Conservation (phyloP, 176 grass and related monocot species). For the Otatea glauca region DNA sequence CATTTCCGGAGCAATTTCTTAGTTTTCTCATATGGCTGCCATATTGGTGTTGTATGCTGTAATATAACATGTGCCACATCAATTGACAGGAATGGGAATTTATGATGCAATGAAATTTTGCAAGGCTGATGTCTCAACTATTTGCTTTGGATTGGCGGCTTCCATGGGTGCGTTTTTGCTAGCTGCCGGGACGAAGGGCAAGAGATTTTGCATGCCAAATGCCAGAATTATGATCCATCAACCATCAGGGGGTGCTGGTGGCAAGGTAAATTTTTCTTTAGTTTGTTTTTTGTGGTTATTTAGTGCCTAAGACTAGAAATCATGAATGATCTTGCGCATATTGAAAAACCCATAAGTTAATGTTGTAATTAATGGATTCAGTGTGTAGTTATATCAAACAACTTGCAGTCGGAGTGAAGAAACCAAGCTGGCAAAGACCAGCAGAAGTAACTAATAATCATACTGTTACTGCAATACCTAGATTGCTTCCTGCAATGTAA, state of each 20-base stretch:
- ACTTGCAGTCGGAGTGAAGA: not conserved
- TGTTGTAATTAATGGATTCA: not conserved
- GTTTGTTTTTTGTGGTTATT: conserved; percentile 23
- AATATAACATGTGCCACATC: conserved; percentile 19
- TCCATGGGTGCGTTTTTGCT: conserved; percentile 95
- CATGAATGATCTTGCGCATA: not conserved
- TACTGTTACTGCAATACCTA: not conserved
- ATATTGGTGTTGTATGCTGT: not conserved
- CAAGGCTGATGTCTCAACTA: conserved; percentile 91
- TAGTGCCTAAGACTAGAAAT: not conserved
- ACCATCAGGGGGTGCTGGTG: conserved; percentile 77
- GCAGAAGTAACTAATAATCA: not conserved
- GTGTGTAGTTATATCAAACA: conserved; percentile 6
- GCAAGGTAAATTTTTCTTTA: conserved; percentile 58
- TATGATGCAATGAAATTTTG: conserved; percentile 99
- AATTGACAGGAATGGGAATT: conserved; percentile 84
- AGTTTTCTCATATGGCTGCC: not conserved
- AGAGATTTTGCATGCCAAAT: conserved; percentile 99
- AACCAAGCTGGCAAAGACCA: conserved; percentile 2
- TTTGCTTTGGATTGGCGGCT: conserved; percentile 93
- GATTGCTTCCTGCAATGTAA: not conserved
- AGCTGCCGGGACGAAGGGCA: conserved; percentile 82
- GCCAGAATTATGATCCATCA: conserved; percentile 97
- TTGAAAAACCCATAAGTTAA: not conserved
- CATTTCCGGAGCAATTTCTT: not conserved